Conservation (phyloP, 768 basidiomycete species). For the Amanita pseudoporphyria region DNA sequence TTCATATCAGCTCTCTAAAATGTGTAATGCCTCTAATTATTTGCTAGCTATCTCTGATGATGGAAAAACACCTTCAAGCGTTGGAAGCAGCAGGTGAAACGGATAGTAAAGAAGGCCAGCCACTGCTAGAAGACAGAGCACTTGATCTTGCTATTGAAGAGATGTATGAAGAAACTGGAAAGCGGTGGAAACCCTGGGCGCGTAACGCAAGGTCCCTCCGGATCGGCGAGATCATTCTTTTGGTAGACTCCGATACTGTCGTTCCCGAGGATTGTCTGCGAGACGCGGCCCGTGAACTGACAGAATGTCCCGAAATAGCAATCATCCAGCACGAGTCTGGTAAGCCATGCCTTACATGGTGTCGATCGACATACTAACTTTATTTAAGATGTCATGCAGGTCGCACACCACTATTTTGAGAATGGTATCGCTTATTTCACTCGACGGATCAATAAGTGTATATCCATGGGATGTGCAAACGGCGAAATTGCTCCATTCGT, state of each 20-base stretch:
- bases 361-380: conserved; percentile 2
- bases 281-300: conserved; percentile 80
- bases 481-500: conserved; percentile 81
- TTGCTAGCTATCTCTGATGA: conserved; percentile 50
- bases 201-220: conserved; percentile 67
- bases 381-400: conserved; percentile 73
- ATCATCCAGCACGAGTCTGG: conserved; percentile 90
- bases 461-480: conserved; percentile 72
- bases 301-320: conserved; percentile 72
- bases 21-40: conserved; percentile 4
- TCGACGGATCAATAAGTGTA: conserved; percentile 74
- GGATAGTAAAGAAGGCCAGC: conserved; percentile 27
- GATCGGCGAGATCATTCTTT: conserved; percentile 69
- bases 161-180: conserved; percentile 46
- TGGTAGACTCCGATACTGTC: conserved; percentile 76
- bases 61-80: conserved; percentile 40
- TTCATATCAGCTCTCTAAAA: background rate
- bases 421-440: conserved; percentile 88
- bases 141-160: conserved; percentile 70
- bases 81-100: conserved; percentile 33
- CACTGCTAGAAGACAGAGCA: conserved; percentile 58
- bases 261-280: conserved; percentile 86
- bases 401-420: conserved; percentile 84
- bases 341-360: conserved; percentile 17
- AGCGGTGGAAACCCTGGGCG: conserved; percentile 65